phyloP scores from a whole-genome alignment of 225 moss, liverwort and hornwort genomes.

The Bryum argenteum region DNA sequence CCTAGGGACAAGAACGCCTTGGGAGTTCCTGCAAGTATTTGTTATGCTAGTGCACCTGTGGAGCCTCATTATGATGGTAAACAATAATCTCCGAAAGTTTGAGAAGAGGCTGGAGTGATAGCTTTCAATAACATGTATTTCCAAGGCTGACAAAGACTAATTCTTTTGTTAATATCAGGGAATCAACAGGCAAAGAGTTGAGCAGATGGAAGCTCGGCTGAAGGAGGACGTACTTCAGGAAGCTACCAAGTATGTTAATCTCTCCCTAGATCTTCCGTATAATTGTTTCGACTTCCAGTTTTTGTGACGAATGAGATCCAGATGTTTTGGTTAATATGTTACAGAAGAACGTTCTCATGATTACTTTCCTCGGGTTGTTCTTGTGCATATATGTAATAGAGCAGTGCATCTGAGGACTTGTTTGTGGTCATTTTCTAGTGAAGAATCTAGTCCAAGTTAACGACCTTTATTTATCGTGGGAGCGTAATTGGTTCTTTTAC shows the following conservation, averaged over 20 bases:
- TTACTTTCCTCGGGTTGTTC: not conserved
- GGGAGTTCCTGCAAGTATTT: conserved; percentile 51
- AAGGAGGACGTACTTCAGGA: conserved; percentile 93
- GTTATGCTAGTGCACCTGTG: conserved; percentile 41
- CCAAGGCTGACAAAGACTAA: conserved; percentile 15
- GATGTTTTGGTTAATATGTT: conserved; percentile 4
- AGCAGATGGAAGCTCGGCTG: conserved; percentile 99
- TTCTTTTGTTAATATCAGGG: conserved; percentile 54
- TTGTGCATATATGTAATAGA: conserved; percentile 1
- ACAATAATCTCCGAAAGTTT: conserved; percentile 16
- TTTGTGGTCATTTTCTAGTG: conserved; percentile 16
- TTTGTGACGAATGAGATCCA: conserved; percentile 2
- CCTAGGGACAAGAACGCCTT: conserved; percentile 61
- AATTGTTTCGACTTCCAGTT: conserved; percentile 16
- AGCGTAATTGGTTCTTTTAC: conserved; percentile 23
- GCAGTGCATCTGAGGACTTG: conserved; percentile 15
- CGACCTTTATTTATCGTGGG: not conserved
- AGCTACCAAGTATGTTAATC: conserved; percentile 60
- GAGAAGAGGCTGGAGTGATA: conserved; percentile 26
- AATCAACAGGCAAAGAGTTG: conserved; percentile 94
- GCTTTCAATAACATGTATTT: conserved; percentile 2
- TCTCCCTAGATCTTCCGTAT: conserved; percentile 5
- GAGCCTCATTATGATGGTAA: conserved; percentile 44
- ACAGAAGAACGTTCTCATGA: not conserved
- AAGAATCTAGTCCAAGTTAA: not conserved